Percentiles rank a stretch among this genome's conserved stretches.
Conservation (phyloP, 1,284 basidiomycete genomes). For the Sporisorium scitamineum region DNA sequence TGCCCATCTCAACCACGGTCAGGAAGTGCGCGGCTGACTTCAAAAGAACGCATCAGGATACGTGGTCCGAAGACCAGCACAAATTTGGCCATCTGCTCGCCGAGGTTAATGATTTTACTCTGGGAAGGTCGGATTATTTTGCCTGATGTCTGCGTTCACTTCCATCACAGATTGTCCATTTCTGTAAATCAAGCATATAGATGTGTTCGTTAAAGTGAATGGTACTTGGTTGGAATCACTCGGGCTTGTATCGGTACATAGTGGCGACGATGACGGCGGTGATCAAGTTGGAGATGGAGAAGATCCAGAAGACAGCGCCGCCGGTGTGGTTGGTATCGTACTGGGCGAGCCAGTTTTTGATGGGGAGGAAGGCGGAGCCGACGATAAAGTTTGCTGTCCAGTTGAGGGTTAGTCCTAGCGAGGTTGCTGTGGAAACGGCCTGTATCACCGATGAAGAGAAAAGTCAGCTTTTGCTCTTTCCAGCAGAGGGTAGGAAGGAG, state of each 20-base stretch:
- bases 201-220: neutral
- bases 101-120: constrained; percentile 64
- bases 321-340: constrained; percentile 54
- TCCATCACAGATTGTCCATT: too few relatives aligned
- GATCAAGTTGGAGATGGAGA: constrained; percentile 46
- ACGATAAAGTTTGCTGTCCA: constrained; percentile 88
- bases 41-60: constrained; percentile 78
- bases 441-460: neutral
- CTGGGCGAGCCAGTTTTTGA: constrained; percentile 77
- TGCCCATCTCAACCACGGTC: constrained; percentile 90
- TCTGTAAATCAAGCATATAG: neutral
- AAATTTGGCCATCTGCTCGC: constrained; percentile 78
- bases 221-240: constrained; percentile 3
- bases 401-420: constrained; percentile 83
- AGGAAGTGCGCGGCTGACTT: constrained; percentile 88
- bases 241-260: constrained; percentile 44
- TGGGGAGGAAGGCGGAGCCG: constrained; percentile 82
- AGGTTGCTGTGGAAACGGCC: constrained; percentile 83
- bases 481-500: too few relatives aligned
- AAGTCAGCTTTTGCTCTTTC: neutral
- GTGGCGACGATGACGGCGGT: constrained; percentile 45
- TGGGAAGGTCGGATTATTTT: constrained; percentile 67
- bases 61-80: constrained; percentile 90
- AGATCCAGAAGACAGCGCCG: constrained; percentile 60
- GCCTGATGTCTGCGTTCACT: constrained; percentile 46